Evolutionary conservation across 2,329 filamentous ascomycete species (phyloP).

Genomic region (Neofusicoccum cordaticola): DNA sequence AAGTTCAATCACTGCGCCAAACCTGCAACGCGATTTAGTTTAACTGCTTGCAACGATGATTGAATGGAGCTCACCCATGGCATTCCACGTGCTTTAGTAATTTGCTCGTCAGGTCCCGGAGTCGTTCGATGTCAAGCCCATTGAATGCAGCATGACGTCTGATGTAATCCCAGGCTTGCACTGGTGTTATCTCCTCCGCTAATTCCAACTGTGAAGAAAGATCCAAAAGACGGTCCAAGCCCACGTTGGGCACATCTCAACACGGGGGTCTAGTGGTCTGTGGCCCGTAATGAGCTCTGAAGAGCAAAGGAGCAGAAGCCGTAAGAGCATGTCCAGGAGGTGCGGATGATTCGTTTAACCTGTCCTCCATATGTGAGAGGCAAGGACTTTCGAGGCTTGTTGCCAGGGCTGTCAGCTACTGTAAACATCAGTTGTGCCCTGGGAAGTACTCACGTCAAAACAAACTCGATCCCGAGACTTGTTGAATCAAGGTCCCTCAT

Average conservation of each 20-base stretch:
- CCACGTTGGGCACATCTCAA: slow-evolving; percentile 23
- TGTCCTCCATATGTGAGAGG: background rate
- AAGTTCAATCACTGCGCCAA: background rate
- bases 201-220: slow-evolving; percentile 24
- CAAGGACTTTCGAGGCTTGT: background rate
- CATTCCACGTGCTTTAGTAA: background rate
- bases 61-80: background rate
- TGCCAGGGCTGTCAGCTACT: background rate
- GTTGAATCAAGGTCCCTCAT: background rate
- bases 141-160: slow-evolving; percentile 25
- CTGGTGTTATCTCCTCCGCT: slow-evolving; percentile 33
- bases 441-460: background rate
- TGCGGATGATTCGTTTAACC: slow-evolving; percentile 18
- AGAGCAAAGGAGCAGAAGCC: slow-evolving; percentile 29
- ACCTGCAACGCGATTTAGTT: background rate
- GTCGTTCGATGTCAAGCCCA: slow-evolving; percentile 20
- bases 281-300: slow-evolving; percentile 20
- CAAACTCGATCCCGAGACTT: background rate
- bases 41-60: background rate
- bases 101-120: slow-evolving; percentile 14
- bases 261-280: slow-evolving; percentile 17
- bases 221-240: slow-evolving; percentile 24
- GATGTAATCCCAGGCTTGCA: slow-evolving; percentile 37
- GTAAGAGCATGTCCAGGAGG: slow-evolving; percentile 32
- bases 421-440: too few species aligned